phyloP scores from a whole-genome alignment of 169 alveolate species.

The Cryptosporidium tyzzeri region DNA sequence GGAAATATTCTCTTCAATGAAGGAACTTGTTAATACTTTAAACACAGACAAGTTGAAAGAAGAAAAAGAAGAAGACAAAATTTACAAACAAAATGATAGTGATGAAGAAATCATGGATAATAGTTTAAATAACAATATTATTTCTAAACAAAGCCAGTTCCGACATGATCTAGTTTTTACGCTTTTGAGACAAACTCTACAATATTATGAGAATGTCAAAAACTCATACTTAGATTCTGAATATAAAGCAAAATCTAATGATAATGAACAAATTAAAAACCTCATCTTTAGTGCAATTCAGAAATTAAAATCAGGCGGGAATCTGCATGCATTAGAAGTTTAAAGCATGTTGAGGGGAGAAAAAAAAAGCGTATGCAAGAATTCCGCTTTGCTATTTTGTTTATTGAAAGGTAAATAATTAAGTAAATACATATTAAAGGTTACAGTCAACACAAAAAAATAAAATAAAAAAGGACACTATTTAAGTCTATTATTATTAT shows the following conservation, averaged over 20 bases:
- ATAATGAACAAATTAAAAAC: background rate
- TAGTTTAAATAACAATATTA: background rate
- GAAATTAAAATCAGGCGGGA: background rate
- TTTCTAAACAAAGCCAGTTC: background rate
- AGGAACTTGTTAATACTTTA: background rate
- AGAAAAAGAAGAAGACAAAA: too few relatives aligned
- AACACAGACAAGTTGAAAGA: background rate
- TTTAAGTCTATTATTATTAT: too few relatives aligned
- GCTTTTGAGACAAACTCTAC: slow-evolving; percentile 34
- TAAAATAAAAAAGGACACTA: too few relatives aligned
- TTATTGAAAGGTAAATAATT: background rate
- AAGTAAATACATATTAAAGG: too few relatives aligned
- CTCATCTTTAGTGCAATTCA: slow-evolving; percentile 21
- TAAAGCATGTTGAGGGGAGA: background rate
- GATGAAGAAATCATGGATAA: background rate
- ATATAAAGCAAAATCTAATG: background rate
- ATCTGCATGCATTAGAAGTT: background rate
- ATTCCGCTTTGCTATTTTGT: too few relatives aligned
- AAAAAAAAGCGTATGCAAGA: background rate
- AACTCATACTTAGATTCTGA: slow-evolving; percentile 10
- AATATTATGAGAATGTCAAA: slow-evolving; percentile 32
- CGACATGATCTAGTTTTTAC: slow-evolving; percentile 4
- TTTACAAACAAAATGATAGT: background rate
- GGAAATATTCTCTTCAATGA: slow-evolving; percentile 16
- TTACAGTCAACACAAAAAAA: too few relatives aligned